A percentile compares a stretch with the other conserved stretches of the same genome.
These are phyloP conservation scores for Boletus speciosus DNA, from an alignment of 768 basidiomycete species.

Conservation along the genomic window DNA sequence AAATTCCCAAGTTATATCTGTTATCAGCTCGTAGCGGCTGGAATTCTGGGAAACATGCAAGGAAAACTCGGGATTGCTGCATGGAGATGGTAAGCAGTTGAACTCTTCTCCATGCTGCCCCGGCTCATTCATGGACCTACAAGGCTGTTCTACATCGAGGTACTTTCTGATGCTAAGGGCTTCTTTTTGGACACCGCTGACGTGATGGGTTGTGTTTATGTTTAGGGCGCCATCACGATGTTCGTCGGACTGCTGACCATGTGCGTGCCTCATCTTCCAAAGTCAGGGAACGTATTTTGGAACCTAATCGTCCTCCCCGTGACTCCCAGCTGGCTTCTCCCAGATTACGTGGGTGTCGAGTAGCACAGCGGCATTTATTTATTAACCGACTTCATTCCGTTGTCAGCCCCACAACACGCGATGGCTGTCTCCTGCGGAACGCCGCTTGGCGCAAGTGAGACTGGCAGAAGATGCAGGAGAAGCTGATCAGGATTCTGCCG, in stretches of 20 bases:
- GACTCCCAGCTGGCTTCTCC: constrained; percentile 48
- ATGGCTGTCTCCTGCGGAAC: constrained; percentile 52
- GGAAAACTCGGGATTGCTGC: constrained; percentile 62
- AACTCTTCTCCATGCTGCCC: background rate
- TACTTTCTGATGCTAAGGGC: constrained; percentile 6
- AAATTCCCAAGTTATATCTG: background rate
- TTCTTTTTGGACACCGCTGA: background rate
- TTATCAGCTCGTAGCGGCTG: constrained; percentile 65
- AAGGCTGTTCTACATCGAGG: constrained; percentile 74
- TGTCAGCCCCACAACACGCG: constrained; percentile 56
- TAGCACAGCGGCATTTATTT: background rate
- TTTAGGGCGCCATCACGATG: constrained; percentile 62
- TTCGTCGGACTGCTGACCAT: constrained; percentile 51
- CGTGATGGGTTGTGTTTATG: background rate
- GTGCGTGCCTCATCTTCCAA: constrained; percentile 28
- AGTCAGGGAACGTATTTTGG: background rate
- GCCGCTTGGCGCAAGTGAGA: constrained; percentile 61
- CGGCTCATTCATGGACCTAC: background rate
- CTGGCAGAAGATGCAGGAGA: constrained; percentile 68
- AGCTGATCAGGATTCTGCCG: constrained; percentile 48
- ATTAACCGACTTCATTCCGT: background rate
- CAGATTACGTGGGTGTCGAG: constrained; percentile 50
- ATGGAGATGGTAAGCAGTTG: constrained; percentile 58
- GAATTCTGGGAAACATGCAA: constrained; percentile 67
- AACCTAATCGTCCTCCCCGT: background rate